These are phyloP conservation scores for Angomonas desouzai DNA, from an alignment of 208 protist species.

Conservation along the genomic window DNA sequence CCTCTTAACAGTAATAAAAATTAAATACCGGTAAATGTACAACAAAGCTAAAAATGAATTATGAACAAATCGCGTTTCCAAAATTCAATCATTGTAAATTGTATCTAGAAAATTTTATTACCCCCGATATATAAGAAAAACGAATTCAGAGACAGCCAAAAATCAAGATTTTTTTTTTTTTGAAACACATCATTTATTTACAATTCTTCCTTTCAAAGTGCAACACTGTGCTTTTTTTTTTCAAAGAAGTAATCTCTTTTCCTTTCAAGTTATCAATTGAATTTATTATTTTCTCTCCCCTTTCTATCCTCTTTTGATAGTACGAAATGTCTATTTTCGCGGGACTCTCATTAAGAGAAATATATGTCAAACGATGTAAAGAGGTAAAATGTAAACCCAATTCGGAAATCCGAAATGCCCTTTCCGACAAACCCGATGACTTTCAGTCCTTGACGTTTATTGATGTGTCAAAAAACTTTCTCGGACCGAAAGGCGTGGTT, in stretches of 20 bases:
- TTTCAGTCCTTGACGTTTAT: slow-evolving; percentile 47
- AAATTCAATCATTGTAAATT: background rate
- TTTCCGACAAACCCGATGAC: slow-evolving; percentile 63
- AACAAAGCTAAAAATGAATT: slow-evolving; percentile 7
- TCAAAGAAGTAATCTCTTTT: too few species aligned
- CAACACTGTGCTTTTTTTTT: slow-evolving; percentile 12
- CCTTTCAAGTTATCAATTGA: too few species aligned
- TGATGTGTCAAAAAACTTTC: slow-evolving; percentile 84
- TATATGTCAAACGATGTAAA: slow-evolving; percentile 71
- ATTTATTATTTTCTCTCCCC: slow-evolving; percentile 18
- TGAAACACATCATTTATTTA: background rate
- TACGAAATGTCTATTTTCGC: slow-evolving; percentile 46
- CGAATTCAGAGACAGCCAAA: too few species aligned
- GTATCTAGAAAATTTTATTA: slow-evolving; percentile 1
- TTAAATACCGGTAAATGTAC: background rate
- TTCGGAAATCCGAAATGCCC: slow-evolving; percentile 31
- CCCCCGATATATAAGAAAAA: too few species aligned
- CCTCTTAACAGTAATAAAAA: background rate
- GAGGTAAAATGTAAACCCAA: slow-evolving; percentile 69
- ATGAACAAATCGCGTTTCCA: background rate
- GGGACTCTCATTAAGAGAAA: slow-evolving; percentile 66
- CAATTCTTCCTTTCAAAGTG: background rate
- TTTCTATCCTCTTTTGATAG: slow-evolving; percentile 14
- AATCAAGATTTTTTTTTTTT: slow-evolving; percentile 1
- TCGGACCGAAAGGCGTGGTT: slow-evolving; percentile 74